Base-by-base conservation (phyloP, 495 filamentous ascomycete species). In the Aspergillus biplanus region DNA sequence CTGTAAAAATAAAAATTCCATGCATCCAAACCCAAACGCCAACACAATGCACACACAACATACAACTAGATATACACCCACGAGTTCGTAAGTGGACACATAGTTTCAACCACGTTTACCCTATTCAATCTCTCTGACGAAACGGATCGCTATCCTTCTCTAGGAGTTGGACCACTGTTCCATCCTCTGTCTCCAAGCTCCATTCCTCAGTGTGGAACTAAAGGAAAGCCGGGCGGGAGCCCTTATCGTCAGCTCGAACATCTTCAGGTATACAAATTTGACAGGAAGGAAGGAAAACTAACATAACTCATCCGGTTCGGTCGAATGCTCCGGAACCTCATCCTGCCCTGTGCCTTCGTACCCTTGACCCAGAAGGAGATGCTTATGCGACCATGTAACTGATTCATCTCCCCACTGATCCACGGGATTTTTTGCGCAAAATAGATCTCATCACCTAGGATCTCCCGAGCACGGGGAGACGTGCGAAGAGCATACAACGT, bases 361-460 rank as follows among this genome's bases (percentile, higher is more conserved):
- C 95, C 95, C 77, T 92, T 93, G 11, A 99, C 95, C 79, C 83
- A 82, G 74, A 95, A 98, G 4, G 74, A 76, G 59, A 99, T 93
- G 82, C 97, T 80, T 71, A 98, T 97, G 69, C 87, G 82, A 3
- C 95, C 95, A 77, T 93, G 91, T 73, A 99, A 76, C 80, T 97
- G 94, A 78, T 97, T 96, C 82, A 99, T 89, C 78, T 91, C 86
- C 39, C 95, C 95, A 70, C 84, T 84, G 63, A 99, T 97, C 93
- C 93, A 97, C 12, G 95, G 94, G 67, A 96, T 90, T 78, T 90
- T 86, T 71, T 86, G 82, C 33, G 86, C 83, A 77, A 97, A 98
- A 71, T 96, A 96, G 56, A 99, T 92, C 78, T 97, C 90, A 71
- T 97, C 92, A 31, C 95, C 95, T 6, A 99, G 80, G 31, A 87